phyloP scores from a whole-genome alignment of 2,329 filamentous ascomycete genomes.

The Fusarium concolor region DNA sequence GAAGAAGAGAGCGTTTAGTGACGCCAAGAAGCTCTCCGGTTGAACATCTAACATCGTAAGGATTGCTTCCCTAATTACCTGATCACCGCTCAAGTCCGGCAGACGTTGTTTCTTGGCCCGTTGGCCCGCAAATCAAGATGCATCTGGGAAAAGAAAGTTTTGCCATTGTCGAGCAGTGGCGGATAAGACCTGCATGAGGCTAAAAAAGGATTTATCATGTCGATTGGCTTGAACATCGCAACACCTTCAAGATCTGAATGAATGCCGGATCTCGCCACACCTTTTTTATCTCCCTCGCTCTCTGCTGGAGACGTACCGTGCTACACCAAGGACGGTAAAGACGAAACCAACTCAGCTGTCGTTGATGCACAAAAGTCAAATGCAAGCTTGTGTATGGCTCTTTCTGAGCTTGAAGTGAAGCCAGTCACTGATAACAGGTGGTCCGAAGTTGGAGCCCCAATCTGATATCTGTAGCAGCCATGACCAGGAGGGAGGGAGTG shows the following conservation, averaged over 20 bases:
- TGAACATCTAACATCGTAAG: not conserved
- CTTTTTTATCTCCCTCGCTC: conserved; percentile 18
- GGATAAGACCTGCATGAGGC: conserved; percentile 25
- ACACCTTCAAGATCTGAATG: conserved; percentile 30
- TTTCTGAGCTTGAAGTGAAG: conserved; percentile 8
- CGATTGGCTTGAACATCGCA: conserved; percentile 19
- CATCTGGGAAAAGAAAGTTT: conserved; percentile 14
- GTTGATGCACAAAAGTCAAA: conserved; percentile 9
- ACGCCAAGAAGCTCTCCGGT: conserved; percentile 3
- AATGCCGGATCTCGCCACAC: conserved; percentile 39
- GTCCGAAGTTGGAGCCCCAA: conserved; percentile 24
- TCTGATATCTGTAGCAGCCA: not conserved
- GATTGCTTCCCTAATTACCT: conserved; percentile 28
- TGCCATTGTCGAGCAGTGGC: conserved; percentile 11
- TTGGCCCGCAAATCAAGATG: conserved; percentile 18
- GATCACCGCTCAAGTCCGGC: conserved; percentile 5
- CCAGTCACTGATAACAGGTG: conserved; percentile 8
- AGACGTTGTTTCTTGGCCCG: conserved; percentile 10
- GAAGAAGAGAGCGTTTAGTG: conserved; percentile 6
- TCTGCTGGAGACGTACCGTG: not conserved
- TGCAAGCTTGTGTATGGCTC: conserved; percentile 15
- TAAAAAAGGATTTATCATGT: not conserved
- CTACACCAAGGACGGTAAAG: conserved; percentile 29
- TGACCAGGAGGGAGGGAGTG: conserved; percentile 37
- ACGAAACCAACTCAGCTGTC: conserved; percentile 8